Evolutionary conservation across 441 rosid genomes (phyloP), one percentile per base, ranked within the genome.

Genomic region (Kokia cookei): DNA sequence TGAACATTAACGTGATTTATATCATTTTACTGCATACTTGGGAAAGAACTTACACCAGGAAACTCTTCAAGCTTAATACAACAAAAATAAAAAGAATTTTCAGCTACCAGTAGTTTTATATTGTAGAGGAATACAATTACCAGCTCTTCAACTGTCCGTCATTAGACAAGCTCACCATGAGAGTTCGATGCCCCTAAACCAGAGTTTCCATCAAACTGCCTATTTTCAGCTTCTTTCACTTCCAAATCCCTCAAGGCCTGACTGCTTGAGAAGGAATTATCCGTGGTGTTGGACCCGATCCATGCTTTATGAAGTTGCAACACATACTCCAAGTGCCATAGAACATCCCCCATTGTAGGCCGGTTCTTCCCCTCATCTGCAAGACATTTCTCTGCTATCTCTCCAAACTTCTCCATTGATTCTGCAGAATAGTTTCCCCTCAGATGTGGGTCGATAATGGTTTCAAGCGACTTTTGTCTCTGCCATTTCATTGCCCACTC

Each of bases 401-500:
- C 95, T 19, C 93, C 94, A 26, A 83, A 92, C 86, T 91, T 92
- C 72, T 86, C 86, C 90, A 94, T 27, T 0, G 97, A 91, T 26
- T 89, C 92, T 0, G 86, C 88, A 65, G 88, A 84, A 27, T 85
- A 84, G 26, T 74, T 79, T 50, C 89, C 93, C 64, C 5, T 47
- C 45, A 92, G 89, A 73, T 66, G 84, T 1, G 87, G 83, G 73
- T 94, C 97, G 2, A 88, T 85, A 69, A 94, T 88, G 22, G 83
- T 84, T 75, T 91, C 90, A 0, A 92, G 90, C 4, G 88, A 86
- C 69, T 82, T 86, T 76, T 88, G 81, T 63, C 83, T 79, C 66
- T 94, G 97, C 97, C 97, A 91, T 73, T 78, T 83, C 87, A 88
- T 69, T 60, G 97, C 98, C 97, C 97, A 92, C 54, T 94, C 97